A percentile compares a stretch with the other conserved stretches of the same genome.
Conservation (phyloP, 2,329 filamentous ascomycete species). For the Diaporthe destruens region DNA sequence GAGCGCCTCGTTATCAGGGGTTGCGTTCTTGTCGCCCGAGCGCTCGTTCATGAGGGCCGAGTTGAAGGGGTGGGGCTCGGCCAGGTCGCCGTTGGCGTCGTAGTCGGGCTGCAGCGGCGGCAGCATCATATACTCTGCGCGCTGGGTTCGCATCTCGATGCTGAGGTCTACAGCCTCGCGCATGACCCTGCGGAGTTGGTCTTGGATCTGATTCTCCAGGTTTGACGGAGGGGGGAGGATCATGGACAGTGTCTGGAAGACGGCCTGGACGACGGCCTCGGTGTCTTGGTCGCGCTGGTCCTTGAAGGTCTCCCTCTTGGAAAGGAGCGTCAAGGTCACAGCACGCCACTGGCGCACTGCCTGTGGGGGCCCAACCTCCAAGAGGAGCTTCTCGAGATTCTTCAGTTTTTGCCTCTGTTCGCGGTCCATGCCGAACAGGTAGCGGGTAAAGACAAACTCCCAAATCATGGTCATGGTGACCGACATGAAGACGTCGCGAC, state of each 20-base stretch:
- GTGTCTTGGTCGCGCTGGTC: conserved; percentile 89
- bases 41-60: conserved; percentile 93
- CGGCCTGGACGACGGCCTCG: conserved; percentile 93
- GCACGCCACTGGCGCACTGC: conserved; percentile 99
- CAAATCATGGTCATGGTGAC: conserved; percentile 99
- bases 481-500: conserved; percentile 97
- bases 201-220: conserved; percentile 82
- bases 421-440: conserved; percentile 98
- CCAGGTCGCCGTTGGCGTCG: conserved; percentile 90
- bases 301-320: conserved; percentile 83
- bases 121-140: conserved; percentile 98
- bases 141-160: conserved; percentile 96
- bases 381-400: conserved; percentile 89
- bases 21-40: conserved; percentile 69
- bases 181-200: conserved; percentile 89
- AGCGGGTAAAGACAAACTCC: conserved; percentile 98
- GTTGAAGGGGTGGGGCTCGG: conserved; percentile 91
- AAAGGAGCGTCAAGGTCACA: conserved; percentile 90
- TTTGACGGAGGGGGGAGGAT: conserved; percentile 89
- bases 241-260: conserved; percentile 85
- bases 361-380: conserved; percentile 85
- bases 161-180: conserved; percentile 89
- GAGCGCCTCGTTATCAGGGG: conserved; percentile 78
- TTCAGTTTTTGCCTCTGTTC: conserved; percentile 99
- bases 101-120: conserved; percentile 95